Evolutionary conservation across 1,284 basidiomycete species (phyloP).

Genomic region (Lentinula novae-zelandiae): DNA sequence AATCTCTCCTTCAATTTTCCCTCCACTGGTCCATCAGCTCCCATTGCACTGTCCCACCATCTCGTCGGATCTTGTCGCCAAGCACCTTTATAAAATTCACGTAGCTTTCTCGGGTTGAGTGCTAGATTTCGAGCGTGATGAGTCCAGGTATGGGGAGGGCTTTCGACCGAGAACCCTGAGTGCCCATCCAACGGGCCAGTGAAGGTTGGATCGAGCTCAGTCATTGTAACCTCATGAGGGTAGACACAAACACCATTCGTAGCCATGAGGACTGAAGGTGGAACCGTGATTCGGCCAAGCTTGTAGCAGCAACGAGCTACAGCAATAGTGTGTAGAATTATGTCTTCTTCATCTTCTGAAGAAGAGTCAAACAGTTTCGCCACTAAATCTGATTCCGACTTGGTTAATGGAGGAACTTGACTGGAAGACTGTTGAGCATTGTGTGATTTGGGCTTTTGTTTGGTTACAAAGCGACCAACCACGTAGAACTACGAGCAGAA

Average conservation of each 20-base stretch:
- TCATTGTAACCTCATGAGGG: constrained; percentile 16
- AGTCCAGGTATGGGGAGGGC: constrained; percentile 56
- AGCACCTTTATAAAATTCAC: constrained; percentile 45
- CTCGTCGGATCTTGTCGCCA: constrained; percentile 56
- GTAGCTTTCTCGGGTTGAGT: constrained; percentile 34
- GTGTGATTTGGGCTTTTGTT: background rate
- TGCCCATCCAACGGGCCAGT: background rate
- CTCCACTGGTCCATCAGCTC: constrained; percentile 39
- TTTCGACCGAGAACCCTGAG: constrained; percentile 33
- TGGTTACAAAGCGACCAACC: constrained; percentile 29
- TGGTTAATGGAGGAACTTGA: background rate
- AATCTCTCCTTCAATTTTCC: constrained; percentile 36
- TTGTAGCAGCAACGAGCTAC: constrained; percentile 76
- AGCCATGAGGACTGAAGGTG: constrained; percentile 58
- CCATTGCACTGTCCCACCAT: constrained; percentile 64
- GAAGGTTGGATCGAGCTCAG: background rate
- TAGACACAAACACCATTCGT: constrained; percentile 48
- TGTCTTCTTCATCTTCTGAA: constrained; percentile 50
- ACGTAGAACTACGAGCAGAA: constrained; percentile 22
- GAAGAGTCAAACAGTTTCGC: constrained; percentile 23
- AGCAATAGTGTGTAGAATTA: constrained; percentile 63
- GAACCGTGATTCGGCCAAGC: constrained; percentile 70
- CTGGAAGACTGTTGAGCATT: constrained; percentile 1
- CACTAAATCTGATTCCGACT: background rate
- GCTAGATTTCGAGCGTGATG: constrained; percentile 34